These are phyloP conservation scores for Tolypocladium ovalisporum DNA, from an alignment of 2,329 filamentous ascomycete genomes.

Conservation along the genomic window DNA sequence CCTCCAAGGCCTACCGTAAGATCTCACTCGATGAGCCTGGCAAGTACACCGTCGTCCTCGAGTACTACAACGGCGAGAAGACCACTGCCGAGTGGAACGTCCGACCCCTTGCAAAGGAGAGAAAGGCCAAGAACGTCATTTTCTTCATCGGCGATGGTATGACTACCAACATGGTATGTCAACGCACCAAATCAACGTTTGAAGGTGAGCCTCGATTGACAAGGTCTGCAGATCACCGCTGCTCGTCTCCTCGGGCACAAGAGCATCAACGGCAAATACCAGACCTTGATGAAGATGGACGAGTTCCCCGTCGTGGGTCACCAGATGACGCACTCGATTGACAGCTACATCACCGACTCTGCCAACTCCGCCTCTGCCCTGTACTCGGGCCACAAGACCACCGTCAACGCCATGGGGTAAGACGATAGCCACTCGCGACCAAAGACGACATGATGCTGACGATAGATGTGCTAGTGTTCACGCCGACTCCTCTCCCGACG, in stretches of 20 bases:
- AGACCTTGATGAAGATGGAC: slow-evolving; percentile 65
- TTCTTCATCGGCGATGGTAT: slow-evolving; percentile 71
- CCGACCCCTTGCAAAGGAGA: slow-evolving; percentile 54
- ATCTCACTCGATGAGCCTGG: slow-evolving; percentile 70
- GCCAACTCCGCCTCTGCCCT: slow-evolving; percentile 76
- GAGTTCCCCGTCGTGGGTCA: slow-evolving; percentile 78
- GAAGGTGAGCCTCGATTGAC: slow-evolving; percentile 3
- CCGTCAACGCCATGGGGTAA: slow-evolving; percentile 67
- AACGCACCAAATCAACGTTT: neutral
- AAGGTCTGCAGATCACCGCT: slow-evolving; percentile 46
- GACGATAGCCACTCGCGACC: neutral
- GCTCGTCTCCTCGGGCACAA: slow-evolving; percentile 74
- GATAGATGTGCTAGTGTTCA: slow-evolving; percentile 43
- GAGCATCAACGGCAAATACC: slow-evolving; percentile 75
- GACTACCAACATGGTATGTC: slow-evolving; percentile 56
- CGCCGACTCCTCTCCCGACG: slow-evolving; percentile 60
- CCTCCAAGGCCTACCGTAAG: slow-evolving; percentile 66
- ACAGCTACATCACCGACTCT: slow-evolving; percentile 77
- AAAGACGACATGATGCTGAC: neutral
- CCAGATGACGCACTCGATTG: slow-evolving; percentile 81
- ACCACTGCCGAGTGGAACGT: slow-evolving; percentile 71
- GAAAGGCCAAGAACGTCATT: slow-evolving; percentile 76
- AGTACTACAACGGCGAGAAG: slow-evolving; percentile 60
- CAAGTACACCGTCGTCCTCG: slow-evolving; percentile 64
- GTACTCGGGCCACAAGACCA: slow-evolving; percentile 76